Percentiles rank a stretch among this genome's conserved stretches.
These are phyloP conservation scores for Cetradonia linearis DNA, from an alignment of 495 filamentous ascomycete species.

Conservation along the genomic window DNA sequence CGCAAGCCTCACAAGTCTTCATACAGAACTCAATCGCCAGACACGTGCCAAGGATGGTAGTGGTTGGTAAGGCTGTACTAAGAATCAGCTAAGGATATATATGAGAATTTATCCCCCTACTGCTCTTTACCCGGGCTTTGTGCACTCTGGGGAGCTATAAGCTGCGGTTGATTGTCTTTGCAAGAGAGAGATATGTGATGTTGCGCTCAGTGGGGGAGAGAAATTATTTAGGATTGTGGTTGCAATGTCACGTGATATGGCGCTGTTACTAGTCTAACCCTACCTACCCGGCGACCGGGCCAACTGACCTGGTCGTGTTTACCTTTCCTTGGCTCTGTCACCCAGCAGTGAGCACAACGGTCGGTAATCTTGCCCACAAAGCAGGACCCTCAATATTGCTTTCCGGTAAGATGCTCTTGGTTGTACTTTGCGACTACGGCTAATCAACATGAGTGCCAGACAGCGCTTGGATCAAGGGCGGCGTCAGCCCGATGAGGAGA, in stretches of 20 bases:
- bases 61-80: no score
- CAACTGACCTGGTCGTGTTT: neutral
- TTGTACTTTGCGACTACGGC: neutral
- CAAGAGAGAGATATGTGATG: neutral
- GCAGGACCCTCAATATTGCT: neutral
- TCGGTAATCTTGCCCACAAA: neutral
- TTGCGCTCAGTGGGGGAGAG: neutral
- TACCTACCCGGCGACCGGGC: neutral
- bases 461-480: neutral
- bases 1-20: no score
- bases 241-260: neutral
- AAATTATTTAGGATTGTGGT: neutral
- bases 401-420: neutral
- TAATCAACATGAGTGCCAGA: constrained; percentile 3
- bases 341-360: neutral
- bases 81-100: neutral
- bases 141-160: neutral
- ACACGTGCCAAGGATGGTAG: no score
- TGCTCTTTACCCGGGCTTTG: neutral
- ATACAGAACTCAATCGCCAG: no score
- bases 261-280: neutral
- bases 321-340: constrained; percentile 1
- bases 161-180: neutral
- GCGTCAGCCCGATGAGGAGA: constrained; percentile 7
- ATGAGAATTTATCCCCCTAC: neutral